A percentile compares a stretch with the other conserved stretches of the same genome.
These are phyloP conservation scores for Coemansia sp. DNA, from an alignment of 192 early-diverging fungal genomes.

Conservation along the genomic window DNA sequence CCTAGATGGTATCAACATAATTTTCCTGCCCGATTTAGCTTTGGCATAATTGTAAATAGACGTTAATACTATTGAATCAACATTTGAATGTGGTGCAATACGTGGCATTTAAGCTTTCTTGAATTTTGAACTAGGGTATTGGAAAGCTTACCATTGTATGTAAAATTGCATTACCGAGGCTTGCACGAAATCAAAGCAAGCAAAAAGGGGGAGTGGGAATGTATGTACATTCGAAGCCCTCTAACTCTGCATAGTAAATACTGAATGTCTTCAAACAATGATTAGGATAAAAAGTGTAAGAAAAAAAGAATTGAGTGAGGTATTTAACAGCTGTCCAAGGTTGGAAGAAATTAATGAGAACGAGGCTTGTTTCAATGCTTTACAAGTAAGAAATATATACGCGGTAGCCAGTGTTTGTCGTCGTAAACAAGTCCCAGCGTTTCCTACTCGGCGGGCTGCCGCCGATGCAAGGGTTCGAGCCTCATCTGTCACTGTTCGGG, in stretches of 20 bases:
- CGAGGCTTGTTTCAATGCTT: neutral
- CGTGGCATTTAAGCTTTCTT: neutral
- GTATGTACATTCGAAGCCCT: neutral
- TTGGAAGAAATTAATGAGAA: neutral
- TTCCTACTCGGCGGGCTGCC: neutral
- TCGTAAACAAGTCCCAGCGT: neutral
- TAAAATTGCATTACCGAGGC: neutral
- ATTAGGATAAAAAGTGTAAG: neutral
- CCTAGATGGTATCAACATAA: neutral
- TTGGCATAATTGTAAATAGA: neutral
- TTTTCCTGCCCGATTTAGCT: neutral
- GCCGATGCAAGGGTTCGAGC: neutral
- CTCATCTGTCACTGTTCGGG: conserved; percentile 4
- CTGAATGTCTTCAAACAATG: neutral
- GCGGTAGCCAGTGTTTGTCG: neutral
- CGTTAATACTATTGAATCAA: neutral
- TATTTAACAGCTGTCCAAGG: neutral
- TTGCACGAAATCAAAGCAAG: neutral
- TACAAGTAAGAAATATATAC: neutral
- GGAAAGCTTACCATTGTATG: neutral
- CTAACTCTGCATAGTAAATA: neutral
- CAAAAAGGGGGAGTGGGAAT: neutral
- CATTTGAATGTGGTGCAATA: neutral
- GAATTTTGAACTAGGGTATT: neutral
- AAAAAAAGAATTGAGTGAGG: neutral